These are phyloP conservation scores for Trametes cubensis DNA, from an alignment of 768 basidiomycete species.

Conservation along the genomic window DNA sequence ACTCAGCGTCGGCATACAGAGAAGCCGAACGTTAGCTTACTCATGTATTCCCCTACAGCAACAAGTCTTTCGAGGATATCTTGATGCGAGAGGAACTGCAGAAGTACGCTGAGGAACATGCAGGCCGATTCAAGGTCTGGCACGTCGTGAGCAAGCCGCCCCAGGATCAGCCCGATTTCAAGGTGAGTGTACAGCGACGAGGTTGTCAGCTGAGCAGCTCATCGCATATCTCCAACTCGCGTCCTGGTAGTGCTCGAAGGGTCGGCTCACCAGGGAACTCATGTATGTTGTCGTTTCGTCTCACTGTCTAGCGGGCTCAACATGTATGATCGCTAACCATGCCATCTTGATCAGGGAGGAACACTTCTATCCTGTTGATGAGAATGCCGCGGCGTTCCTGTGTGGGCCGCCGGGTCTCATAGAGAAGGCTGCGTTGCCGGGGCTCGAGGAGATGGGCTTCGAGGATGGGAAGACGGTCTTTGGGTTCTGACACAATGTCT, in stretches of 20 bases:
- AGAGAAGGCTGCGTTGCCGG: conserved; percentile 28
- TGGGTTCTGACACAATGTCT: conserved; percentile 25
- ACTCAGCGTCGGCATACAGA: no score
- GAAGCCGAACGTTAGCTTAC: neutral
- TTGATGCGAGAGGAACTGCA: conserved; percentile 25
- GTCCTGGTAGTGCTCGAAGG: conserved; percentile 15
- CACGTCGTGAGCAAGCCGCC: conserved; percentile 22
- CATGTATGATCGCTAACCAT: no score
- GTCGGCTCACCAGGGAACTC: conserved; percentile 18
- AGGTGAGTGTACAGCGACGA: neutral
- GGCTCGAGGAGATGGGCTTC: conserved; percentile 28
- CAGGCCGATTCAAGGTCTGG: conserved; percentile 28
- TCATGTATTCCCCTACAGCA: conserved; percentile 6
- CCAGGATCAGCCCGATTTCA: conserved; percentile 11
- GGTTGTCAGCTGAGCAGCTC: no score
- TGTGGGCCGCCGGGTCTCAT: conserved; percentile 30
- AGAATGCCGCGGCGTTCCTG: conserved; percentile 19
- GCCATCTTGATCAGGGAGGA: conserved; percentile 17
- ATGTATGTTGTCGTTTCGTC: conserved; percentile 18
- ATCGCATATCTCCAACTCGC: no score
- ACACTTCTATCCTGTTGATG: conserved; percentile 24
- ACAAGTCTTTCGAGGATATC: conserved; percentile 29
- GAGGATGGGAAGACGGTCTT: conserved; percentile 28
- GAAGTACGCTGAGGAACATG: conserved; percentile 23
- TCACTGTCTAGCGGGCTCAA: no score